Evolutionary conservation across 2,329 filamentous ascomycete genomes (phyloP), one percentile per base, ranked within the genome.

Genomic region (Aspergillus hiratsukae): DNA sequence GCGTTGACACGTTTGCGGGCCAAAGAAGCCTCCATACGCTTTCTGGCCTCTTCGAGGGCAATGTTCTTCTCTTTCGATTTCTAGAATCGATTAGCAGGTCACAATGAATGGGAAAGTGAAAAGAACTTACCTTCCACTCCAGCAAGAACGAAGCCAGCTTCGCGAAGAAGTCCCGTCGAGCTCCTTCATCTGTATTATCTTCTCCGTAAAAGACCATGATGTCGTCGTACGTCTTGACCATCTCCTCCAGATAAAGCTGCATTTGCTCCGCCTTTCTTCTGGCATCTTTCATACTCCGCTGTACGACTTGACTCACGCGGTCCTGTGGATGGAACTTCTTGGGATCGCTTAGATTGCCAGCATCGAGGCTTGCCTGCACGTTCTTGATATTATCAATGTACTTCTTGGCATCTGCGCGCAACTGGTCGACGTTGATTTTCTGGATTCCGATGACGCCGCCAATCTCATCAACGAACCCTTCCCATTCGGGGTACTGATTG

Each of bases 251-350:
- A 72, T 96, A 97, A 23, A 97, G 80, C 70, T 90, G 84, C 86
- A 97, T 89, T 78, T 97, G 94, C 74, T 97, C 93, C 2, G 94
- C 91, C 79, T 97, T 99, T 66, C 93, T 84, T 60, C 94, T 81
- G 21, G 94, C 94, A 64, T 99, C 94, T 78, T 97, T 97, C 93
- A 99, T 97, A 63, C 84, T 87, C 52, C 93, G 83, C 75, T 96
- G 91, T 54, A 96, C 92, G 35, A 97, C 83, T 75, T 95, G 90
- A 60, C 88, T 89, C 46, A 97, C 92, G 58, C 94, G 90, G 73
- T 99, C 94, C 75, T 97, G 90, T 19, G 94, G 93, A 70, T 99
- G 94, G 81, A 99, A 99, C 68, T 93, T 95, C 81, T 94, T 97
- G 48, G 93, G 89, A 70, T 99, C 94, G 70, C 91, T 96, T 61